Evolutionary conservation across 345 rosid species (phyloP), one percentile per base, ranked within the genome.

Genomic region (Camelina sativa): DNA sequence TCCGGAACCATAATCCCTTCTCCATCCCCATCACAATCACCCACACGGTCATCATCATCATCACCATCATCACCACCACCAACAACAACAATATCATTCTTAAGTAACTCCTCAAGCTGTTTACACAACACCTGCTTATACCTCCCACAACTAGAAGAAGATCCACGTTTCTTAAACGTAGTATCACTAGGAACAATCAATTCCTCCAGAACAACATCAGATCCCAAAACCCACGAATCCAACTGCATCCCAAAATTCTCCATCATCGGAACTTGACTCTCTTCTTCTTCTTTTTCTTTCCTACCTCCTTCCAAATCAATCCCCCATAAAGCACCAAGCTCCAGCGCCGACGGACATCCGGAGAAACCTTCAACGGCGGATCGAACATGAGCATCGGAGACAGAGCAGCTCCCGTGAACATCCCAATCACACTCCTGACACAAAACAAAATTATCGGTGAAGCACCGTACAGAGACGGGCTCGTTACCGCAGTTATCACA

Each of bases 371-470:
- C 91, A 1, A 86, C 41, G 2, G 80, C 84, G 41, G 79, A 34
- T 4, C 92, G 92, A 60, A 86, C 89, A 69, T 91, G 94, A 0
- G 92, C 55, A 47, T 86, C 85, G 38, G 96, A 86, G 11, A 83
- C 85, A 0, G 92, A 85, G 22, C 90, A 88, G 76, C 87, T 85
- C 3, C 87, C 91, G 40, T 87, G 97, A 0, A 86, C 88, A 54
- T 89, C 94, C 85, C 82, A 83, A 52, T 87, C 97, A 57, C 94
- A 89, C 65, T 87, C 91, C 30, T 83, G 89, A 62, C 97, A 91
- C 4, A 87, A 80, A 19, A 81, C 76, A 56, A 87, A 76, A 63
- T 84, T 85, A 50, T 91, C 94, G 5, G 94, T 88, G 11, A 74
- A 74, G 40, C 94, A 89, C 1, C 85, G 86, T 7, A 89, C 80